These are phyloP conservation scores for Lobulomyces angularis DNA, from an alignment of 192 early-diverging fungal genomes.

Conservation along the genomic window DNA sequence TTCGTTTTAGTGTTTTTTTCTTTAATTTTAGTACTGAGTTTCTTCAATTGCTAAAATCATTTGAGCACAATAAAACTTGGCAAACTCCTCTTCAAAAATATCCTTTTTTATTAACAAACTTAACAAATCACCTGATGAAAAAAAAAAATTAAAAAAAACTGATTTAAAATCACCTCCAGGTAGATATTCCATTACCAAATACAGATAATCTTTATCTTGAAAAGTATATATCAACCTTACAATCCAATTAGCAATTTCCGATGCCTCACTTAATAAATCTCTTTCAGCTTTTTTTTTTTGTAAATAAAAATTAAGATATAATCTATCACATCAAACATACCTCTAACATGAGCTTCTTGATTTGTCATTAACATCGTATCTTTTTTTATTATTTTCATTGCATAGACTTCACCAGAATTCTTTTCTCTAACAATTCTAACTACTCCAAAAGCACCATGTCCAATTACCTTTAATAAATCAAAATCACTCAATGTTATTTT, in stretches of 20 bases:
- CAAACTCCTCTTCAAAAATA: constrained; percentile 35
- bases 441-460: constrained; percentile 48
- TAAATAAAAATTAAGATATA: no score
- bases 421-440: constrained; percentile 40
- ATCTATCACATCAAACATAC: constrained; percentile 21
- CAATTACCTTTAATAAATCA: constrained; percentile 34
- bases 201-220: constrained; percentile 35
- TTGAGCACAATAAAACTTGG: constrained; percentile 29
- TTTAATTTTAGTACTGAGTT: no score
- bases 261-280: constrained; percentile 9
- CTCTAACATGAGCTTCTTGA: constrained; percentile 37
- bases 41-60: constrained; percentile 40
- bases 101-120: constrained; percentile 34
- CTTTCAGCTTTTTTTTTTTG: no score
- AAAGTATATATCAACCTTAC: constrained; percentile 32
- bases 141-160: neutral
- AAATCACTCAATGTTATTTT: constrained; percentile 31
- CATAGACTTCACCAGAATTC: constrained; percentile 30
- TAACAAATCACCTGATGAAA: neutral
- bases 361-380: constrained; percentile 17
- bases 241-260: constrained; percentile 32
- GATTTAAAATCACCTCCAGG: constrained; percentile 30
- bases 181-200: constrained; percentile 45
- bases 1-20: no score
- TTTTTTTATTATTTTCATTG: constrained; percentile 37